phyloP scores from a whole-genome alignment of 192 early-diverging fungal species.

The Thamnidium elegans region DNA sequence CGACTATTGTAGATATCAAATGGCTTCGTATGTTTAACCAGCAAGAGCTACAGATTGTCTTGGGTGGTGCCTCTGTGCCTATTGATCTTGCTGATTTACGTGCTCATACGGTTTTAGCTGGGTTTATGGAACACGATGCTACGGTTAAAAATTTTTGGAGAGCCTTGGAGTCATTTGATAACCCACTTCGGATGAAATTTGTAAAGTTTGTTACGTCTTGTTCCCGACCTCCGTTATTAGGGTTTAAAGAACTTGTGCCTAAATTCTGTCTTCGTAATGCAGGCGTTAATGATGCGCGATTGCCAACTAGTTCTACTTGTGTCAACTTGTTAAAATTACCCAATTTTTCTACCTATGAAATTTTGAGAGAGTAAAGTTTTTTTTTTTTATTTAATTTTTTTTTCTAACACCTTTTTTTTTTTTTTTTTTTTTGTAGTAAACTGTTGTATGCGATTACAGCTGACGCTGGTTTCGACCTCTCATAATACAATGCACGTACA shows the following conservation, averaged over 20 bases:
- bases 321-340: constrained; percentile 94
- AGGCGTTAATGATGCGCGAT: constrained; percentile 62
- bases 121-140: constrained; percentile 67
- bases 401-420: constrained; percentile 1
- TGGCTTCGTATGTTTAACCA: constrained; percentile 95
- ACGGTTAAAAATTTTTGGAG: constrained; percentile 72
- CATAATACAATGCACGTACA: constrained; percentile 40
- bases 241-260: constrained; percentile 77
- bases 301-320: constrained; percentile 80
- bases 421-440: constrained; percentile 51
- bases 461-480: constrained; percentile 89
- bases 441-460: constrained; percentile 82
- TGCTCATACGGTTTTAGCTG: constrained; percentile 71
- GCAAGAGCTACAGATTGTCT: constrained; percentile 85
- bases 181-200: constrained; percentile 46
- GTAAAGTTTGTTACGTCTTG: constrained; percentile 93
- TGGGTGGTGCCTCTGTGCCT: constrained; percentile 74
- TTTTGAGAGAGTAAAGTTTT: constrained; percentile 36
- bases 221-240: constrained; percentile 84
- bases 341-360: constrained; percentile 55
- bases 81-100: constrained; percentile 79
- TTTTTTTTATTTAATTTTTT: constrained; percentile 15
- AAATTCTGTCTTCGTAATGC: constrained; percentile 69
- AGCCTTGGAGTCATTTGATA: constrained; percentile 41
- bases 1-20: constrained; percentile 75